Base-by-base conservation (phyloP, 2,329 filamentous ascomycete species). In the Kalaharituber pfeilii region DNA sequence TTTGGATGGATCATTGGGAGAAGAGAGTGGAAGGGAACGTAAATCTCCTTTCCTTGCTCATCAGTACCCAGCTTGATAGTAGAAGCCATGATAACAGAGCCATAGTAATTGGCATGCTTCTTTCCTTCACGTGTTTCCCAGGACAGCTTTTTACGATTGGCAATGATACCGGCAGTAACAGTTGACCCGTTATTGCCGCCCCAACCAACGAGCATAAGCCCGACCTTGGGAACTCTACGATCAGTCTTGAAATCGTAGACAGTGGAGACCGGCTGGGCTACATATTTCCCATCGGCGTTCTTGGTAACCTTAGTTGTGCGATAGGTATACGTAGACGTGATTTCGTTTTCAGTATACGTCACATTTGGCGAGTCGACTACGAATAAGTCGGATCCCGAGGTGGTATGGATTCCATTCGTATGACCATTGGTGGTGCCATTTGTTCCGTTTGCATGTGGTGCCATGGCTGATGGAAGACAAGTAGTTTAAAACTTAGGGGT, bases 171-270 rank as follows among this genome's bases (percentile, higher is more conserved):
- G 59, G 91, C 91, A 57, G 91, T 96, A 59, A 98, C 86, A 56
- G 91, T 98, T 62, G 86, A 86, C 62, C 91, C 91, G 68, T 98
- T 98, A 79, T 98, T 98, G 67, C 91, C 91, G 71, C 91, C 91
- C 80, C 84, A 89, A 60, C 91, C 91, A 62, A 98, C 89, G 62
- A 98, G 78, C 91, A 98, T 96, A 74, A 95, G 79, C 67, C 91
- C 91, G 63, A 86, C 79, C 76, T 89, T 94, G 71, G 87, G 86
- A 57, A 96, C 78, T 71, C 84, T 85, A 69, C 89, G 86, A 68
- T 94, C 84, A 66, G 91, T 85, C 77, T 94, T 94, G 83, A 98
- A 96, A 75, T 95, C 83, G 70, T 96, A 98, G 63, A 82, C 73
- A 59, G 84, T 91, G 72, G 94, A 84, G 71, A 84, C 84, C 65